These are phyloP conservation scores for Rhododendron williamsianum DNA, from an alignment of 148 eudicot genomes.

Conservation along the genomic window DNA sequence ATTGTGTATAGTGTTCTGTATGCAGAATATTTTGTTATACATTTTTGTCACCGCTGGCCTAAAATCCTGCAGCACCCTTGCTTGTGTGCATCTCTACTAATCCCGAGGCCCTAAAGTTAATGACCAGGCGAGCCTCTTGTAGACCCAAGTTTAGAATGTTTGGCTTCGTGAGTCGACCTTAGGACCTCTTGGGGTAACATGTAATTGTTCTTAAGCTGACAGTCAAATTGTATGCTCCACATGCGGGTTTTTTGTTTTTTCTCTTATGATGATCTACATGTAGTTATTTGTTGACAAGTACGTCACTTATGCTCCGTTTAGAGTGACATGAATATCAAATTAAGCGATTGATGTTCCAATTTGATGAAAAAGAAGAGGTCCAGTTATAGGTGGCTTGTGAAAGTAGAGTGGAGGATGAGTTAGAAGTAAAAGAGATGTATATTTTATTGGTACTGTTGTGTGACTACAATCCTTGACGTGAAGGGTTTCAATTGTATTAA, in stretches of 20 bases:
- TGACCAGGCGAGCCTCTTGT: no score
- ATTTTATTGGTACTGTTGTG: not conserved
- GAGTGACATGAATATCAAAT: not conserved
- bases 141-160: no score
- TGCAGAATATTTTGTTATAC: no score
- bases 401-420: not conserved
- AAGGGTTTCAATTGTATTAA: not conserved
- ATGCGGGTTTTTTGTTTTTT: not conserved
- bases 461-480: not conserved
- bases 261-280: not conserved
- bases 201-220: not conserved
- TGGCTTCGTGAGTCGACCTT: no score
- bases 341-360: not conserved
- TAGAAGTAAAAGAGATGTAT: not conserved
- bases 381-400: not conserved
- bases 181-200: no score
- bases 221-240: not conserved
- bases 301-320: not conserved
- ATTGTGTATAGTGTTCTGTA: no score
- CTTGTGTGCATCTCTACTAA: not conserved
- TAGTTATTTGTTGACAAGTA: not conserved
- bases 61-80: not conserved
- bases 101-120: no score
- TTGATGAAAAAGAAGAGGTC: not conserved
- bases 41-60: no score